phyloP scores from a whole-genome alignment of 176 grass and related monocot genomes.

The Avena eriantha region DNA sequence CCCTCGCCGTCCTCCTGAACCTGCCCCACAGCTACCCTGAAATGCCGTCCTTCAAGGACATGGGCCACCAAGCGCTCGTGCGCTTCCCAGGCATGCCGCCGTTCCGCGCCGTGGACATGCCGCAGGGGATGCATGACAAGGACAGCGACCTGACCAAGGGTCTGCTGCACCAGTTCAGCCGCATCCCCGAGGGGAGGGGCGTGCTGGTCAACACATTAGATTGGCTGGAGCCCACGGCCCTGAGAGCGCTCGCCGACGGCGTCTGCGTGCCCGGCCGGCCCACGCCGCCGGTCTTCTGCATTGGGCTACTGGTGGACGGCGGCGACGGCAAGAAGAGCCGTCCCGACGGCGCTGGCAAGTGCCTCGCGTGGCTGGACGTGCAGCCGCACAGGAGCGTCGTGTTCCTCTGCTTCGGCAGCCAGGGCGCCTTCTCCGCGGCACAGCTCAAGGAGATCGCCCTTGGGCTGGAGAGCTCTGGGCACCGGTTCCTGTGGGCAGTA shows the following conservation, averaged over 20 bases:
- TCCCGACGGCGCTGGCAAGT: not conserved
- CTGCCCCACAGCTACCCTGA: slow-evolving; percentile 32
- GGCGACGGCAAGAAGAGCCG: not conserved
- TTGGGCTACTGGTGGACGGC: slow-evolving; percentile 50
- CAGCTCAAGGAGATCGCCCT: slow-evolving; percentile 55
- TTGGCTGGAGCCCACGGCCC: slow-evolving; percentile 42
- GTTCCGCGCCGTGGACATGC: slow-evolving; percentile 48
- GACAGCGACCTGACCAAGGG: slow-evolving; percentile 30
- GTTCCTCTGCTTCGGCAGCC: slow-evolving; percentile 74
- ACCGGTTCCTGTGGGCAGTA: slow-evolving; percentile 64
- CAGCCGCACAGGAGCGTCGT: slow-evolving; percentile 61
- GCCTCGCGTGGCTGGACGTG: slow-evolving; percentile 64
- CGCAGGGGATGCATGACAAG: not conserved
- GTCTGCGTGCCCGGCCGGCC: slow-evolving; percentile 45
- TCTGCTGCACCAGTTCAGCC: slow-evolving; percentile 30
- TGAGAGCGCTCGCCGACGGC: slow-evolving; percentile 37
- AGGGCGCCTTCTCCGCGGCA: slow-evolving; percentile 42
- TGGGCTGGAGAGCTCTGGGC: slow-evolving; percentile 54
- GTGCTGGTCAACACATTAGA: slow-evolving; percentile 61
- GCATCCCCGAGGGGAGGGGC: slow-evolving; percentile 44
- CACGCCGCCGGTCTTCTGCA: slow-evolving; percentile 43
- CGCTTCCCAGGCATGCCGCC: slow-evolving; percentile 48
- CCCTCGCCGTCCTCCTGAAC: slow-evolving; percentile 52
- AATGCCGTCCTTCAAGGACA: slow-evolving; percentile 43
- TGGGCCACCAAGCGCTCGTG: slow-evolving; percentile 35